Evolutionary conservation across 169 alveolate genomes (phyloP), one percentile per base, ranked within the genome.

Genomic region (Plasmodium gallinaceum): DNA sequence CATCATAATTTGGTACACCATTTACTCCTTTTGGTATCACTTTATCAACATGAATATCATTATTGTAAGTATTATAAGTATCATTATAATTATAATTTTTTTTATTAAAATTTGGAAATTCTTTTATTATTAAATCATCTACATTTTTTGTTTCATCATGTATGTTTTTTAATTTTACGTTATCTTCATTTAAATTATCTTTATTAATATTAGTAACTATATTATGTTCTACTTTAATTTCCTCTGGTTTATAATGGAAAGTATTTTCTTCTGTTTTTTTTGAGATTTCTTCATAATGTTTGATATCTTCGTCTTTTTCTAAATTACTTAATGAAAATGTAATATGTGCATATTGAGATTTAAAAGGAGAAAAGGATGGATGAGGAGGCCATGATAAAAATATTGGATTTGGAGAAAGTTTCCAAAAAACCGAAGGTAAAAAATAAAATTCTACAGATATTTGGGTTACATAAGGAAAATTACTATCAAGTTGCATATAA

Each of bases 351-450:
- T 83, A 83, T 62, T 83, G 91, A 0, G 91, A 83, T 57, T 83
- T 83, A 73, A 83, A 83, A 46, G 91, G 91, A 20, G 91, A 83
- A 61, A 83, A 83, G 18, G 91, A 83, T 10, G 91, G 91, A 51
- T 42, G 69, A 10, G 91, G 91, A 39, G 91, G 91, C 91, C 91
- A 83, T 8, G 74, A 83, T 26, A 83, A 73, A 62, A 83, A 83
- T 39, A 83, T 83, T 7, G 91, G 91, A 26, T 83, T 83, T 24
- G 85, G 24, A 14, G 91, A 83, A 39, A 66, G 39, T 61, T 83
- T 66, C 91, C 91, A 83, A 83, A 83, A 83, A 52, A 54, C n/a
- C 7, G 86, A 66, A 0, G 91, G 91, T 26, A 83, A 58, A 83
- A 70, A 83, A 69, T 68, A 69, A 48, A 43, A 83, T 46, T 83